A percentile compares a stretch with the other conserved stretches of the same genome.
Conservation (phyloP, 495 filamentous ascomycete species). For the Saxophila tyrrhenica region DNA sequence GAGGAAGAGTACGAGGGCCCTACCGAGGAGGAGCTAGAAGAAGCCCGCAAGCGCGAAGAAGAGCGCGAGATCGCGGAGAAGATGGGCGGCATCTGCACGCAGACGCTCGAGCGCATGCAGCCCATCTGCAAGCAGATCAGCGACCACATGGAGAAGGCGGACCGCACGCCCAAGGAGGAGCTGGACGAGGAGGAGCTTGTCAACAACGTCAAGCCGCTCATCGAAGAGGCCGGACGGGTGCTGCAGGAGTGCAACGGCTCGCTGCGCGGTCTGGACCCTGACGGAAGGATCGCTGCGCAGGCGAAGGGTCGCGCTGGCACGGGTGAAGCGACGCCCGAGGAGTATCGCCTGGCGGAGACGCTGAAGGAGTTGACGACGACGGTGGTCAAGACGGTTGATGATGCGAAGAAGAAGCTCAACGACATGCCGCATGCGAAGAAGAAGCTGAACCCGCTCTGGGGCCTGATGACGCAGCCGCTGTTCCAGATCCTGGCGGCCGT, state of each 20-base stretch:
- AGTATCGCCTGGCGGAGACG: conserved; percentile 71
- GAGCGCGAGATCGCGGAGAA: conserved; percentile 67
- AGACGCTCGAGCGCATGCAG: conserved; percentile 70
- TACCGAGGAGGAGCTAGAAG: conserved; percentile 41
- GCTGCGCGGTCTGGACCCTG: conserved; percentile 83
- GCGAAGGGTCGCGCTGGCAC: conserved; percentile 72
- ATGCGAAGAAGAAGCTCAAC: conserved; percentile 71
- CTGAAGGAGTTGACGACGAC: conserved; percentile 63
- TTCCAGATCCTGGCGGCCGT: conserved; percentile 92
- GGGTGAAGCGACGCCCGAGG: conserved; percentile 76
- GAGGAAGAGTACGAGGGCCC: conserved; percentile 39
- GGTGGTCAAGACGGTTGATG: conserved; percentile 67
- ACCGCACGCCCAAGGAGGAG: conserved; percentile 76
- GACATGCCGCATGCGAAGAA: conserved; percentile 94
- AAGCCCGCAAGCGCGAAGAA: conserved; percentile 47
- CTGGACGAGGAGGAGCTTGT: conserved; percentile 86
- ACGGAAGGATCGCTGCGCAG: conserved; percentile 72
- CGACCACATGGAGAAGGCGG: conserved; percentile 70
- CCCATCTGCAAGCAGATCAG: conserved; percentile 82
- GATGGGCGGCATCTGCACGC: conserved; percentile 61
- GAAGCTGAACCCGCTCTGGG: conserved; percentile 81
- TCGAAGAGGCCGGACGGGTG: conserved; percentile 73
- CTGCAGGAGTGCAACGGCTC: conserved; percentile 80
- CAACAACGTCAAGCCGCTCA: conserved; percentile 68
- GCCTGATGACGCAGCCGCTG: conserved; percentile 66